phyloP scores from a whole-genome alignment of 2,329 filamentous ascomycete genomes.

The Diaporthe citri region DNA sequence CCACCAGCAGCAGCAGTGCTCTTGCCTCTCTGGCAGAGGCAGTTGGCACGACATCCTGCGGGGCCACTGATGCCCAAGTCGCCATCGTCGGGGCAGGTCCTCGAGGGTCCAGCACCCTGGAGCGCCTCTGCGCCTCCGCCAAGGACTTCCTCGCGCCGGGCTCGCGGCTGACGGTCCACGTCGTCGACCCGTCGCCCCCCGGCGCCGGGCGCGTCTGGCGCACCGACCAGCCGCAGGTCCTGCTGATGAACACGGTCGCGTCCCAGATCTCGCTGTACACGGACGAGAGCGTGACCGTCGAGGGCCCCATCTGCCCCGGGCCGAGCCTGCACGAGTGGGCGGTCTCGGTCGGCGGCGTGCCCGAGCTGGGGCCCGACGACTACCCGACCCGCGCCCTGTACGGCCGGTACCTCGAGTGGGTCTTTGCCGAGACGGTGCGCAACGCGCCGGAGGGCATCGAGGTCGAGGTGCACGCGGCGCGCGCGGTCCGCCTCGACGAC shows the following conservation, averaged over 20 bases:
- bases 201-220: conserved; percentile 20
- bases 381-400: conserved; percentile 15
- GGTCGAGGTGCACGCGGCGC: conserved; percentile 15
- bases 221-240: conserved; percentile 27
- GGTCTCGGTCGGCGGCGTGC: background rate
- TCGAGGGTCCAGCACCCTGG: conserved; percentile 18
- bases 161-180: conserved; percentile 17
- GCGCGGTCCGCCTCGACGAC: conserved; percentile 21
- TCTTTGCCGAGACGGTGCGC: conserved; percentile 43
- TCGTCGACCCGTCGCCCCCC: conserved; percentile 10
- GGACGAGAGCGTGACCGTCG: conserved; percentile 3
- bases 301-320: conserved; percentile 7
- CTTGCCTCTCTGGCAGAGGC: background rate
- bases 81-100: conserved; percentile 28
- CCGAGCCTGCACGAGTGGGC: conserved; percentile 29
- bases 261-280: conserved; percentile 23
- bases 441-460: conserved; percentile 3
- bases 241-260: conserved; percentile 28
- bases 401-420: conserved; percentile 43
- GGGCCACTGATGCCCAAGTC: conserved; percentile 7
- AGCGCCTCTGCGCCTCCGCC: conserved; percentile 24
- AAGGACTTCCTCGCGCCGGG: conserved; percentile 13
- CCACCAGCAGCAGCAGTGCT: conserved; percentile 10
- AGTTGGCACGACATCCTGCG: background rate
- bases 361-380: conserved; percentile 26